Evolutionary conservation across 371 early-diverging fungal genomes (phyloP), one percentile per base, ranked within the genome.

Genomic region (Cokeromyces recurvatus): DNA sequence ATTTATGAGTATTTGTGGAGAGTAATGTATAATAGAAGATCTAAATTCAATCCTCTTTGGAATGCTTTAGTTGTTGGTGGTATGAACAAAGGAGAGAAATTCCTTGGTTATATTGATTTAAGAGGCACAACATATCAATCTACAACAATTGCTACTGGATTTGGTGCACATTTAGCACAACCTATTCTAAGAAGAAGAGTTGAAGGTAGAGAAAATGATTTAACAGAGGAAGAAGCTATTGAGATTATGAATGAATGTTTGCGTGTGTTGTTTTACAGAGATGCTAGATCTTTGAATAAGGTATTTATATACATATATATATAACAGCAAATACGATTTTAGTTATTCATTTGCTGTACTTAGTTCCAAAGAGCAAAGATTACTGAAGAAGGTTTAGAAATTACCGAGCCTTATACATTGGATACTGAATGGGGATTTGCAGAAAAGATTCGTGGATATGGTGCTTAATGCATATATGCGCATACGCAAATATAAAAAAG

Each of bases 181-280:
- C 99, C 99, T 39, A 85, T 98, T 47, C 66, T 99, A 58, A 81
- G 99, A 69, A 94, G 89, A 64, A 84, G 86, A 25, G 82, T 91
- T 6, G 97, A 97, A 64, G 88, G 85, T 19, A 80, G 82, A 36
- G 91, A 87, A 57, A 79, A 95, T 27, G 79, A 81, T 44, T 65
- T 97, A 44, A 84, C 91, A 14, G 94, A 96, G 68, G 91, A 93
- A 55, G 94, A 97, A 62, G 99, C 99, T 3, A 70, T 80, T 37
- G 74, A 87, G 54, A 75, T 98, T 43, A 55, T 98, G 51, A 86
- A 95, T 49, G 88, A 94, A 51, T 83, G 90, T 58, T 92, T 99
- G 93, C 81, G 87, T 31, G 94, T 98, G 20, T 82, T 98, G 54
- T 95, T 77, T 57, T 99, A 98, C 83, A 83, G 99, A 64, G 99